phyloP scores from a whole-genome alignment of 371 early-diverging fungal species.

The Mucor velutinosus region DNA sequence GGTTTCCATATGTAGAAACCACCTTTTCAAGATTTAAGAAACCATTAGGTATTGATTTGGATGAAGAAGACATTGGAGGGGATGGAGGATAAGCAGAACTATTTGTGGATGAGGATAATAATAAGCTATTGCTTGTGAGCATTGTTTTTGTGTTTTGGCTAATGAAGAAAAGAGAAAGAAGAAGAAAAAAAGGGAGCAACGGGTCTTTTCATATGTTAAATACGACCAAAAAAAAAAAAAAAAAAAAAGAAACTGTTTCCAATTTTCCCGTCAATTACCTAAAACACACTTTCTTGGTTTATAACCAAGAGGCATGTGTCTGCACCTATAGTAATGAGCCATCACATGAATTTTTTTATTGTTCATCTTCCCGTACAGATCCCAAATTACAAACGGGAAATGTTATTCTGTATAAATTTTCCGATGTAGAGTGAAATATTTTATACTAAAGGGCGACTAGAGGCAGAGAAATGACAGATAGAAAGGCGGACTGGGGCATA shows the following conservation, averaged over 20 bases:
- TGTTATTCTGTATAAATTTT: neutral
- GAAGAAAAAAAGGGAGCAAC: constrained; percentile 29
- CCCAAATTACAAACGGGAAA: neutral
- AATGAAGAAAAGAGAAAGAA: constrained; percentile 4
- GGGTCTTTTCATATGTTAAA: constrained; percentile 28
- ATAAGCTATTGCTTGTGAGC: constrained; percentile 9
- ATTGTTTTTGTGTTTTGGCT: neutral
- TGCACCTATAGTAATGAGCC: neutral
- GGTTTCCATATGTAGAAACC: constrained; percentile 41
- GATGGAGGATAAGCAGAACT: constrained; percentile 18
- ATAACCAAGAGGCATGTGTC: neutral
- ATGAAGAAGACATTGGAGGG: constrained; percentile 18
- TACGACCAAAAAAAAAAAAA: neutral
- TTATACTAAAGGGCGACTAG: no score
- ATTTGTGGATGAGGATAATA: neutral
- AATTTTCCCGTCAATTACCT: constrained; percentile 19
- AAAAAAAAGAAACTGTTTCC: no score
- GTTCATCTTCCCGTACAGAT: constrained; percentile 7
- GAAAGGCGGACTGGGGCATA: neutral
- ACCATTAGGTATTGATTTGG: neutral
- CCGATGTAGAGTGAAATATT: neutral
- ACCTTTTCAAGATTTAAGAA: constrained; percentile 45
- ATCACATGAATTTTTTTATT: constrained; percentile 16
- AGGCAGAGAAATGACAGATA: no score
- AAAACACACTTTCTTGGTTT: constrained; percentile 3